Conservation (phyloP, 176 grass and related monocot genomes). For the Stipa capillata region DNA sequence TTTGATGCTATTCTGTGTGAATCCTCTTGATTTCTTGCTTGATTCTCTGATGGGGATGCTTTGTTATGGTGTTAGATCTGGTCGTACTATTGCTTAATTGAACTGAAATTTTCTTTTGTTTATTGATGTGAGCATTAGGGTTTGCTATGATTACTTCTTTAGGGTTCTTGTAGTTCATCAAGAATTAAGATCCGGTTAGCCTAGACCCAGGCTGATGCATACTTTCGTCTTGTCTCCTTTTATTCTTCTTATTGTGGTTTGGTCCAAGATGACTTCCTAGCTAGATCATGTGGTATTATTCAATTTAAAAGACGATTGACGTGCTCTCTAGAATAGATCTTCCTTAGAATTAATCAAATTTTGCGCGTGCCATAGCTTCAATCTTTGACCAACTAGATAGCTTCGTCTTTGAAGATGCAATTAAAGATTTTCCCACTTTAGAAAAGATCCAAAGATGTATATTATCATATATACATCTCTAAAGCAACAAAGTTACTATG, state of each 20-base stretch:
- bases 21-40: slow-evolving; percentile 15
- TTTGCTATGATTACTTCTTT: slow-evolving; percentile 14
- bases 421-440: background rate
- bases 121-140: slow-evolving; percentile 37
- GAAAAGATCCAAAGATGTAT: background rate
- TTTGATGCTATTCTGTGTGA: background rate
- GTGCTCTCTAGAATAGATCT: slow-evolving; percentile 31
- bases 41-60: background rate
- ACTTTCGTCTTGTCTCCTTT: background rate
- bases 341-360: slow-evolving; percentile 28
- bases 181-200: slow-evolving; percentile 12
- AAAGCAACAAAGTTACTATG: background rate
- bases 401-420: slow-evolving; percentile 1
- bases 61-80: slow-evolving; percentile 31
- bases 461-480: background rate
- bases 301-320: slow-evolving; percentile 23
- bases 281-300: slow-evolving; percentile 21
- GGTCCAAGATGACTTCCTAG: slow-evolving; percentile 25
- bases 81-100: slow-evolving; percentile 9
- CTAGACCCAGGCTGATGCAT: background rate
- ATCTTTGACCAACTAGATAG: slow-evolving; percentile 21
- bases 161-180: slow-evolving; percentile 23
- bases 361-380: slow-evolving; percentile 7
- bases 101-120: background rate
- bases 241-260: slow-evolving; percentile 13